Base-by-base conservation (phyloP, 805 yeast species). In the Starmerella asiatica region DNA sequence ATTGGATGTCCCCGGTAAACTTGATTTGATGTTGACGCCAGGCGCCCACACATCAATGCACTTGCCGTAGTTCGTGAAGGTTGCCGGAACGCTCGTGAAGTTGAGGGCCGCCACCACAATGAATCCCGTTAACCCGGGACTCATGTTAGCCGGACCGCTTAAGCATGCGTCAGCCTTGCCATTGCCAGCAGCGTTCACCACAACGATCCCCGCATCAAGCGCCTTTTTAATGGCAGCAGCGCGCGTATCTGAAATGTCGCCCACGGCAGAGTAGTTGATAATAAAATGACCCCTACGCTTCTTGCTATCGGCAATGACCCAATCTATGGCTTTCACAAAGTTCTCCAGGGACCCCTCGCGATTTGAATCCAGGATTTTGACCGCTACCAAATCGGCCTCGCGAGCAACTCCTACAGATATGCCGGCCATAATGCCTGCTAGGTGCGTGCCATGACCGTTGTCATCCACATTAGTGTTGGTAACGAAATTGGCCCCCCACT, bases 391-490 rank as follows among this genome's bases (percentile, higher is more conserved):
- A 17, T 75, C 67, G 8, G 86, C 91, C 38, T 72, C 67, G 62
- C 84, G 83, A 41, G 94, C 86, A 40, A 83, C 82, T 64, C 94
- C 94, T 49, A 77, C 82, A 38, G 73, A 65, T 45, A 67, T 67
- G 18, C 91, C 79, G 37, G 78, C 94, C 53, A 86, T 82, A 27
- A 93, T 84, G 62, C 94, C 96, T n/a, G 95, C 94, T 65, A 93
- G 83, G 56, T 85, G 96, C 34, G 94, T 83, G 55, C 96, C 96
- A 62, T 85, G 96, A 37, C 95, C 96, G 54, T 82, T 80, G 38
- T 84, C 91, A 58, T 86, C 94, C 50, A 77, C 84, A 39, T 69
- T 69, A 51, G 75, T 83, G 53, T 76, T 78, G 38, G 60, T 52
- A 50, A 93, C 93, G 49, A 82, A 68, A 42, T 93, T 82, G 37